Evolutionary conservation across 2,329 filamentous ascomycete genomes (phyloP).

Genomic region (Aspergillus amoenus): DNA sequence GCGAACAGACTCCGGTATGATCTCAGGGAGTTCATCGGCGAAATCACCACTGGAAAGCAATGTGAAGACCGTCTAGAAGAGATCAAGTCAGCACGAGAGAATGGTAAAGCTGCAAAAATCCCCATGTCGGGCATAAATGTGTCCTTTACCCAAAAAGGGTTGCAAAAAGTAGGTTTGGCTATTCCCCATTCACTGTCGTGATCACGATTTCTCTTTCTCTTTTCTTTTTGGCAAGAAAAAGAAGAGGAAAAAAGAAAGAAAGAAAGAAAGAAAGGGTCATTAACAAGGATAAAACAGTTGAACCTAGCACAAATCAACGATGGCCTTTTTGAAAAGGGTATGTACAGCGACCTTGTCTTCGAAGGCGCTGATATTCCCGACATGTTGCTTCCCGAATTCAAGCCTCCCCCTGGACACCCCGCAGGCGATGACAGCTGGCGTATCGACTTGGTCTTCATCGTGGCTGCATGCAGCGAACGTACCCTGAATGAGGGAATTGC

Average conservation of each 20-base stretch:
- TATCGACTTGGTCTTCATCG: slow-evolving; percentile 14
- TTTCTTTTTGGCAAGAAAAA: too few species aligned
- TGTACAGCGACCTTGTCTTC: neutral
- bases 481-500: too few species aligned
- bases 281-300: too few species aligned
- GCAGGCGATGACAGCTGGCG: neutral
- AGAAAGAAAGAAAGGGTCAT: too few species aligned
- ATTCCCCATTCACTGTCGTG: too few species aligned
- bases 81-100: neutral
- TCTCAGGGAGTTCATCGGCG: slow-evolving; percentile 1
- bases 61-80: slow-evolving; percentile 4
- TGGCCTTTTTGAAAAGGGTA: slow-evolving; percentile 2
- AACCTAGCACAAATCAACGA: neutral
- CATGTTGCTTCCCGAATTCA: slow-evolving; percentile 15
- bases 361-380: slow-evolving; percentile 12
- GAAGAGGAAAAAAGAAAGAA: too few species aligned
- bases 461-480: slow-evolving; percentile 5
- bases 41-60: slow-evolving; percentile 18
- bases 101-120: too few species aligned
- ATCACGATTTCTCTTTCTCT: too few species aligned
- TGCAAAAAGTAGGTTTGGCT: too few species aligned
- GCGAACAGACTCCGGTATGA: slow-evolving; percentile 13
- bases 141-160: too few species aligned
- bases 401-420: slow-evolving; percentile 12
- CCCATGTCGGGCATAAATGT: too few species aligned